These are phyloP conservation scores for Ilyonectria destructans DNA, from an alignment of 2,329 filamentous ascomycete species.

Conservation along the genomic window DNA sequence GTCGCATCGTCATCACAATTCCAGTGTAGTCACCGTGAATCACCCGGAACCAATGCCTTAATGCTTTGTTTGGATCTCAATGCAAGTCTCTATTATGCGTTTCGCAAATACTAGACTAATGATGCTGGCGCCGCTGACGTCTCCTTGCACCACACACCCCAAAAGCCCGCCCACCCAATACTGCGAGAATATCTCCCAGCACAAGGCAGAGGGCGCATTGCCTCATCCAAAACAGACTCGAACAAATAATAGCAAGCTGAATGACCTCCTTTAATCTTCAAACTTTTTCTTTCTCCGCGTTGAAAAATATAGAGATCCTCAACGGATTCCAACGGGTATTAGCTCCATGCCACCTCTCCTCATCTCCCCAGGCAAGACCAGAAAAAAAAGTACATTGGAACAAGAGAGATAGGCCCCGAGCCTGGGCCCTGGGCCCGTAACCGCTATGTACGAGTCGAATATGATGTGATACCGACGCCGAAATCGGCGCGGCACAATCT, in stretches of 20 bases:
- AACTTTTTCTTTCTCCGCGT: slow-evolving; percentile 36
- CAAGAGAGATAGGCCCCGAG: slow-evolving; percentile 8
- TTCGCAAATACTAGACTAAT: slow-evolving; percentile 25
- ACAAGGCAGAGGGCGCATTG: slow-evolving; percentile 29
- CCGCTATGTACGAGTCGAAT: slow-evolving; percentile 26
- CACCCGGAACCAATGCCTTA: background rate
- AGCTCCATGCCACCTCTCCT: slow-evolving; percentile 17
- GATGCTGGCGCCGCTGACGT: slow-evolving; percentile 8
- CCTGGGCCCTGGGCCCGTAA: slow-evolving; percentile 13
- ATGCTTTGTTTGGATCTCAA: slow-evolving; percentile 30
- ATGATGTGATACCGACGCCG: background rate
- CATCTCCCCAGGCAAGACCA: slow-evolving; percentile 4
- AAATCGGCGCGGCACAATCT: slow-evolving; percentile 7
- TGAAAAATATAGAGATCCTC: slow-evolving; percentile 30
- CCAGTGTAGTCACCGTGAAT: background rate
- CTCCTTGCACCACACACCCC: slow-evolving; percentile 15
- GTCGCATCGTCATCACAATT: background rate
- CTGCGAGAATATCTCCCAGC: slow-evolving; percentile 26
- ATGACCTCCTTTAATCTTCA: slow-evolving; percentile 33
- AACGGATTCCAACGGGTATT: slow-evolving; percentile 30
- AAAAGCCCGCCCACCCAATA: slow-evolving; percentile 29
- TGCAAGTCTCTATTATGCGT: slow-evolving; percentile 37
- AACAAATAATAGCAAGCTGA: slow-evolving; percentile 30
- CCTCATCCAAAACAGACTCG: slow-evolving; percentile 33
- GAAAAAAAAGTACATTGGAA: slow-evolving; percentile 13